phyloP scores from a whole-genome alignment of 306 rosid species.

The barrel medic (Medicago truncatula) region DNA sequence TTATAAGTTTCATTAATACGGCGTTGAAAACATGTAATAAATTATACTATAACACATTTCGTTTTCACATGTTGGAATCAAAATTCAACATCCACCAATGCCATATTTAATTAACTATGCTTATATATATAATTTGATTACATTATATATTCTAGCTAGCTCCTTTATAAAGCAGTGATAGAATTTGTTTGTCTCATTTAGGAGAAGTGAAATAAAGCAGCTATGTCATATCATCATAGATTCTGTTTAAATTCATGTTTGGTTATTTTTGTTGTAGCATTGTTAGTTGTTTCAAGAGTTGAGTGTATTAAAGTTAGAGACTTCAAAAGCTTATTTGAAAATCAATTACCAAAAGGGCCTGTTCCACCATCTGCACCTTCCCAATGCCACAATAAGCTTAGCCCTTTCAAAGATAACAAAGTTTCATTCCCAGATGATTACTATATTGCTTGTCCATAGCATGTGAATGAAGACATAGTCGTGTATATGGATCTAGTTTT shows the following conservation, averaged over 20 bases:
- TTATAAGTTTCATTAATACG: constrained; percentile 1
- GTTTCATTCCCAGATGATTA: constrained; percentile 42
- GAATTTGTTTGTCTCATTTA: neutral
- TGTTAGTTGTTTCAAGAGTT: constrained; percentile 40
- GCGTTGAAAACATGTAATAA: constrained; percentile 5
- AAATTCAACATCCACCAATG: constrained; percentile 3
- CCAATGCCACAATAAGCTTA: constrained; percentile 62
- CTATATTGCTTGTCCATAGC: constrained; percentile 56
- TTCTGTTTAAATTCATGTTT: constrained; percentile 13
- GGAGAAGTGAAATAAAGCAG: constrained; percentile 25
- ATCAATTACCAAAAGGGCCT: constrained; percentile 63
- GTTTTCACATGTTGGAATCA: neutral
- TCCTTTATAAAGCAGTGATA: constrained; percentile 14
- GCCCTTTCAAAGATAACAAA: constrained; percentile 44
- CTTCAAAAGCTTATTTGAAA: constrained; percentile 45
- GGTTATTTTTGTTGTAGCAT: constrained; percentile 38
- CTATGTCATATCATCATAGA: constrained; percentile 45
- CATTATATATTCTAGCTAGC: neutral
- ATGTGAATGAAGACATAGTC: neutral
- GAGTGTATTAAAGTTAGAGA: constrained; percentile 56
- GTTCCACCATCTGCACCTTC: constrained; percentile 87
- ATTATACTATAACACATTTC: constrained; percentile 1
- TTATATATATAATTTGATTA: neutral
- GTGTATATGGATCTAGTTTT: neutral
- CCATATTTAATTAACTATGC: neutral